Base-by-base conservation (phyloP, 257 asterid species). In the Salvia miltiorrhiza region DNA sequence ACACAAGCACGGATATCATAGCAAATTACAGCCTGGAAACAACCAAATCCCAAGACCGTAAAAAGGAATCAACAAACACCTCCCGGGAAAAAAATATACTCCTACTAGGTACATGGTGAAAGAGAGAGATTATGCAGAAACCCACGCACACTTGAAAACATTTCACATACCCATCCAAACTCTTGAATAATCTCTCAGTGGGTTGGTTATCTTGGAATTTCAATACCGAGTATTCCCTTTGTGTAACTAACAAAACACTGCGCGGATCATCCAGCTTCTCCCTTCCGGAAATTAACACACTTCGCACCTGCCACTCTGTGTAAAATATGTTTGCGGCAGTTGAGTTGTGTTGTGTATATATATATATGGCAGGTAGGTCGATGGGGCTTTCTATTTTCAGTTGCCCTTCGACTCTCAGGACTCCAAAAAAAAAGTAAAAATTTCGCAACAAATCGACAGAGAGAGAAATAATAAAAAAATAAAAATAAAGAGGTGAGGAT, bases 91-190 rank as follows among this genome's bases (percentile, higher is more conserved):
- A 56, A 45, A 40, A 24, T 11, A 37, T n/a, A n/a, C n/a, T n/a
- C n/a, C n/a, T n/a, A 49, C 24, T 2, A 11, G 47, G 9, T 13
- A 40, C n/a, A 32, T 11, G 39, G 30, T 9, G 16, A 50, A 3
- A 68, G 8, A 47, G 60, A 37, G 47, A 49, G 28, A n/a, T n/a
- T n/a, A n/a, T n/a, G n/a, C n/a, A n/a, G n/a, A n/a, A n/a, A n/a
- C n/a, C n/a, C n/a, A n/a, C n/a, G n/a, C n/a, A n/a, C n/a, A n/a
- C n/a, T n/a, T n/a, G n/a, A n/a, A n/a, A n/a, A n/a, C n/a, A 60
- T 26, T 63, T 70, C 56, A 69, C 87, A 61, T 75, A 85, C 88
- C 94, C 86, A 83, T 81, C 58, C 30, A 73, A 78, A 77, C 35
- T 77, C 76, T 71, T n/a, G 78, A 65, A 62, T 11, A 73, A 63